phyloP scores from a whole-genome alignment of 108 stramenopile genomes.

The Cylindrotheca closterium region DNA sequence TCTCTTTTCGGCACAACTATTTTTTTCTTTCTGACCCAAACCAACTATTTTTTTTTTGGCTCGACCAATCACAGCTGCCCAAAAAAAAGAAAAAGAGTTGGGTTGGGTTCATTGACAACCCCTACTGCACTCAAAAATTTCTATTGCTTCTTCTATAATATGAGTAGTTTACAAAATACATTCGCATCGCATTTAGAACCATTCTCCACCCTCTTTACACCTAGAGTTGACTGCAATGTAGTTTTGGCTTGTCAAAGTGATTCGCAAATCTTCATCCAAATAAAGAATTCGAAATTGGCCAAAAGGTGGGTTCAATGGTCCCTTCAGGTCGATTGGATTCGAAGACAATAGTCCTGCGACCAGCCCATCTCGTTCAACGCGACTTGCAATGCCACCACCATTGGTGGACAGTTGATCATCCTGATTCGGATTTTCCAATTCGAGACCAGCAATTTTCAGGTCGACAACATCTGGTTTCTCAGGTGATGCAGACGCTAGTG shows the following conservation, averaged over 20 bases:
- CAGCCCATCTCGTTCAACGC: conserved; percentile 27
- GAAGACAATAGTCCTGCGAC: conserved; percentile 43
- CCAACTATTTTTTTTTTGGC: too few species aligned
- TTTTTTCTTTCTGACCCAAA: too few species aligned
- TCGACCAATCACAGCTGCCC: too few species aligned
- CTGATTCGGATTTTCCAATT: conserved; percentile 33
- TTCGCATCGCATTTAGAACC: too few species aligned
- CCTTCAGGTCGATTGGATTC: conserved; percentile 60
- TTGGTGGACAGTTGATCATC: conserved; percentile 13
- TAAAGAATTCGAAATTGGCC: conserved; percentile 73
- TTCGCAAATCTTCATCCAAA: conserved; percentile 65
- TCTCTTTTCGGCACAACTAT: too few species aligned
- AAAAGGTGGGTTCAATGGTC: conserved; percentile 66
- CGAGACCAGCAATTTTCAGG: conserved; percentile 64
- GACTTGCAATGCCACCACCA: conserved; percentile 3
- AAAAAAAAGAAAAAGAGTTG: too few species aligned
- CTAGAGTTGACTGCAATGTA: conserved; percentile 61
- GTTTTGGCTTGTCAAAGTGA: conserved; percentile 64
- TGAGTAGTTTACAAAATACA: too few species aligned
- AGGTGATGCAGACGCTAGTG: conserved; percentile 43
- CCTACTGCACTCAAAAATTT: too few species aligned
- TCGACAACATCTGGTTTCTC: conserved; percentile 50
- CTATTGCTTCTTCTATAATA: too few species aligned
- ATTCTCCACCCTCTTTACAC: conserved; percentile 36
- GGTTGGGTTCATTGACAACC: too few species aligned